These are phyloP conservation scores for Rosa lucieae DNA, from an alignment of 306 rosid genomes.

Conservation along the genomic window DNA sequence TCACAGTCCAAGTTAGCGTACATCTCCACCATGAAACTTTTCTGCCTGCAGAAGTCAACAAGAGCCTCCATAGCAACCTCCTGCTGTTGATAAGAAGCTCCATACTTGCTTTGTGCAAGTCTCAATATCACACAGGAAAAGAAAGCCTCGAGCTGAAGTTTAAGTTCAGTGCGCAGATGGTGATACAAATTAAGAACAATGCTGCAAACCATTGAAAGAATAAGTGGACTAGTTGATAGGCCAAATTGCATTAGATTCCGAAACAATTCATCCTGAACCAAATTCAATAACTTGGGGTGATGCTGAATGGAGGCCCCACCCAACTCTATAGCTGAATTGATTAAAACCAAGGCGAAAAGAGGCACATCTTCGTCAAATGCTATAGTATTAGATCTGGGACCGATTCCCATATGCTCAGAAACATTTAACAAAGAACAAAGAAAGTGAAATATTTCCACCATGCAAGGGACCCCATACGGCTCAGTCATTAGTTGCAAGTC, in stretches of 20 bases:
- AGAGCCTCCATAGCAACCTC: slow-evolving; percentile 96
- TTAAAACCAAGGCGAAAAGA: slow-evolving; percentile 84
- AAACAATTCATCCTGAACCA: slow-evolving; percentile 87
- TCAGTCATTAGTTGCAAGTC: slow-evolving; percentile 79
- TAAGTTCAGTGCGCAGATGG: slow-evolving; percentile 74
- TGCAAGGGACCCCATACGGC: slow-evolving; percentile 96
- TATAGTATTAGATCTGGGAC: slow-evolving; percentile 70
- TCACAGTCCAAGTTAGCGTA: slow-evolving; percentile 93
- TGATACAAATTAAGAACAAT: slow-evolving; percentile 77
- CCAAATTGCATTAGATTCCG: slow-evolving; percentile 87
- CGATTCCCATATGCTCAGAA: slow-evolving; percentile 70
- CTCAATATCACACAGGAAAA: slow-evolving; percentile 87
- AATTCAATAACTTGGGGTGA: slow-evolving; percentile 75
- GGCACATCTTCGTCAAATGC: slow-evolving; percentile 96
- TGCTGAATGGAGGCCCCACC: slow-evolving; percentile 81
- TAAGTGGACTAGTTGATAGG: slow-evolving; percentile 75
- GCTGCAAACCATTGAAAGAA: slow-evolving; percentile 85
- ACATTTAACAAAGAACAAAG: slow-evolving; percentile 83
- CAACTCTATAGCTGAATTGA: slow-evolving; percentile 87
- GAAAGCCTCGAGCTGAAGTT: slow-evolving; percentile 85
- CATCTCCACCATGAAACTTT: slow-evolving; percentile 87
- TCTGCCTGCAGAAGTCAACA: slow-evolving; percentile 92
- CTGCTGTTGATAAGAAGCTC: slow-evolving; percentile 90
- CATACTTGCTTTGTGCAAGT: slow-evolving; percentile 84
- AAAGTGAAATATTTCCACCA: slow-evolving; percentile 94